Base-by-base conservation (phyloP, 768 basidiomycete genomes). In the Leucogyrophana mollusca region DNA sequence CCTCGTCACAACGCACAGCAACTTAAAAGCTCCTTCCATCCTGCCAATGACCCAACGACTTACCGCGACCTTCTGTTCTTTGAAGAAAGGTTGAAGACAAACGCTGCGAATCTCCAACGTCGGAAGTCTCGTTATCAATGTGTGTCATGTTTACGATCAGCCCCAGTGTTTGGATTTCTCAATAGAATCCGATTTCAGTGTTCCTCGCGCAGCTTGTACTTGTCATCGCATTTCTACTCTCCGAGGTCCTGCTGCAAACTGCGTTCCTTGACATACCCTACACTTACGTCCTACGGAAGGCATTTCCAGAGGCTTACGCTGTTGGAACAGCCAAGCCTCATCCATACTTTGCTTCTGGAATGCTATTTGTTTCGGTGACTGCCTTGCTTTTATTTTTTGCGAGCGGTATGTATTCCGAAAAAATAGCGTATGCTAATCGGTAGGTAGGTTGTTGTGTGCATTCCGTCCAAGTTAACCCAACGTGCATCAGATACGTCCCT, bases 391-490 rank as follows among this genome's bases (percentile, higher is more conserved):
- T 99, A 32, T 96, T 98, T 76, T 97, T 96, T 63, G 92, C 93
- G 8, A 94, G 90, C 56, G 95, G 95, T 14, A 88, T 94, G 81
- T 99, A 97, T 59, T 75, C 86, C 3, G 94, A 99, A 66, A 94
- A 95, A 72, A 94, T 98, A 56, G 88, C 82, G 3, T 97, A 96
- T 64, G 94, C 95, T 16, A 94, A 96, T 71, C 87, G 87, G 94
- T 94, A 63, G 58, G 87, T 73, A 41, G 23, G 33, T 25, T 44
- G 30, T 50, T 39, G 27, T 30, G 46, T 14, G 36, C 47, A 45
- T 46, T 32, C 58, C 60, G 41, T 54, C 14, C 6, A 18, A 32
- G 14, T 36, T 47, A 43, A 45, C 39, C 36, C 36, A 44, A 46
- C 14, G 47, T 50, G 44, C 47, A 34, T 21, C 62, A 97, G 95